Base-by-base conservation (phyloP, 108 stramenopile species). In the Aurantiochytrium sp. region DNA sequence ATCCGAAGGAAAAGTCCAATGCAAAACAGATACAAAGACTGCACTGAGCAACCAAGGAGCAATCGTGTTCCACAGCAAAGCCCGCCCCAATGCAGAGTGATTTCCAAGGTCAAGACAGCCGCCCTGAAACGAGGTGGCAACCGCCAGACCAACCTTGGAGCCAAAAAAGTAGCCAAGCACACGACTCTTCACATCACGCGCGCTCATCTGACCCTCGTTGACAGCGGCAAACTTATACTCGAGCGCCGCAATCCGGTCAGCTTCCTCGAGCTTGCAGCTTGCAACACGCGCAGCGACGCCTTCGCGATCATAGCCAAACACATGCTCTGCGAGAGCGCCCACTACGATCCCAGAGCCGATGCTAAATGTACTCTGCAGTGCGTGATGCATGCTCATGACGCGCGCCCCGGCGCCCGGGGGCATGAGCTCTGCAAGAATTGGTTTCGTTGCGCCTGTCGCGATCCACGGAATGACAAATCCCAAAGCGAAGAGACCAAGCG, bases 401-500 rank as follows among this genome's bases (percentile, higher is more conserved):
- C 76, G 45, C 10, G 23, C 76, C 6, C 49, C 76, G 28, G 51
- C 51, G 51, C 51, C 76, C 49, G 45, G 23, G n/a, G 76, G 76
- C 76, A 53, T 53, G 19, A 83, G 76, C 4, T 83, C 76, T 83
- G 76, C 51, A 4, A 83, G 12, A 12, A 83, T 83, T 8, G 76
- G 76, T 45, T 47, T 53, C 0, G 51, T 83, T 14, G 76, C 76
- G 45, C 76, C 76, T n/a, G 49, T 83, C 49, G 49, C 76, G n/a
- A 83, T 53, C 76, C 45, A 83, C n/a, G 76, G 76, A 45, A 83
- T 35, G 25, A 83, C 76, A 83, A 83, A 53, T 6, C 76, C 76
- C 49, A 83, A 23, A 6, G 28, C 49, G 19, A 83, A 53, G 28
- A 83, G 76, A 6, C 76, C 76, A 23, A 83, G 51, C 45, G 76